Evolutionary conservation across 2,329 filamentous ascomycete species (phyloP).

Genomic region (Fusarium graminum): DNA sequence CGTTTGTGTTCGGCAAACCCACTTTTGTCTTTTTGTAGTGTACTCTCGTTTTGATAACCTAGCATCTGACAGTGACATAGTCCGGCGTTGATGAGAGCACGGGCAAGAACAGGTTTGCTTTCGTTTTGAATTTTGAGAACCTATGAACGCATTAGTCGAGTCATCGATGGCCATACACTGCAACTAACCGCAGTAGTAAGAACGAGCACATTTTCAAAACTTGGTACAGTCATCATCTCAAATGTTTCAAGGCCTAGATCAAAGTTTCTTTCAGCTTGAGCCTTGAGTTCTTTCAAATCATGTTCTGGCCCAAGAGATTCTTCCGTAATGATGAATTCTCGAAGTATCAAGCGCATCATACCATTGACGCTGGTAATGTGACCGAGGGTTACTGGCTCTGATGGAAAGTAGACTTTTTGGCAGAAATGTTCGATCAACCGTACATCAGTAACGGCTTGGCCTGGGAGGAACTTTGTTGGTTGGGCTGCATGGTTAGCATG

Average conservation of each 20-base stretch:
- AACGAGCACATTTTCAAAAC: conserved; percentile 37
- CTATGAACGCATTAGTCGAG: not conserved
- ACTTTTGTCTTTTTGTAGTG: conserved; percentile 27
- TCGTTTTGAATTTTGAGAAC: conserved; percentile 34
- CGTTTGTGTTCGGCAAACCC: conserved; percentile 21
- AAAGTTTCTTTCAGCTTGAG: conserved; percentile 32
- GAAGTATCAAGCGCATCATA: conserved; percentile 19
- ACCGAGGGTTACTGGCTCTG: conserved; percentile 30
- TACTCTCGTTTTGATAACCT: conserved; percentile 37
- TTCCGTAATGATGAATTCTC: conserved; percentile 28
- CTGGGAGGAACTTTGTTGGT: conserved; percentile 26
- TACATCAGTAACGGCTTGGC: conserved; percentile 24
- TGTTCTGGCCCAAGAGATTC: conserved; percentile 19
- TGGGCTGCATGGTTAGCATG: conserved; percentile 1
- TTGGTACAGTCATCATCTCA: conserved; percentile 32
- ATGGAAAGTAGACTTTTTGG: conserved; percentile 40
- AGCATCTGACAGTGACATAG: conserved; percentile 41
- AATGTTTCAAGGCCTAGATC: conserved; percentile 35
- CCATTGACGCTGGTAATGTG: conserved; percentile 37
- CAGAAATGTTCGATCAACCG: conserved; percentile 32
- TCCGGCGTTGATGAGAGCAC: conserved; percentile 27
- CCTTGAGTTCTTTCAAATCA: conserved; percentile 24
- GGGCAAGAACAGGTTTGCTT: conserved; percentile 22
- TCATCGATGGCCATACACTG: fast-evolving
- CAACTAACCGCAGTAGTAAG: conserved; percentile 29